phyloP scores from a whole-genome alignment of 306 rosid species.

The Adenanthera pavonina region DNA sequence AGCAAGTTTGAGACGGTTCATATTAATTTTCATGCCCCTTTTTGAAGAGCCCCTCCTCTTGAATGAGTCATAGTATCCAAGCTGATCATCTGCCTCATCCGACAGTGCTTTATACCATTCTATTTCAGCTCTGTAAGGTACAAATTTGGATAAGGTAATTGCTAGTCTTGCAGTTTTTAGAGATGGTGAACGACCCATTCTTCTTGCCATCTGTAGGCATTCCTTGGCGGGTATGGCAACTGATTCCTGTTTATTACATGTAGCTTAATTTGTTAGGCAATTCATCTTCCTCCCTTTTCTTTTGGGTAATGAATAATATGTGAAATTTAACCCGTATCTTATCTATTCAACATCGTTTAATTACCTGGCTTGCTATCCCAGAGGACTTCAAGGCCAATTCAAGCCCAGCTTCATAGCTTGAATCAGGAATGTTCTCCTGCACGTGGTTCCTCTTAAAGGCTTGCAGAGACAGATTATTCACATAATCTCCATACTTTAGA shows the following conservation, averaged over 20 bases:
- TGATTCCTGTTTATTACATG: slow-evolving; percentile 57
- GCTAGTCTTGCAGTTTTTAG: slow-evolving; percentile 67
- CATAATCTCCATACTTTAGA: slow-evolving; percentile 77
- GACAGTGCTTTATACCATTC: slow-evolving; percentile 80
- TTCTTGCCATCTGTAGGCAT: slow-evolving; percentile 69
- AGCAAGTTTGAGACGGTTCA: slow-evolving; percentile 69
- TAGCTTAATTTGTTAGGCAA: slow-evolving; percentile 24
- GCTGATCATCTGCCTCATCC: slow-evolving; percentile 59
- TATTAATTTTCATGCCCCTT: slow-evolving; percentile 56
- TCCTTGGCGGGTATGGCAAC: slow-evolving; percentile 52
- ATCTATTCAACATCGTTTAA: not conserved
- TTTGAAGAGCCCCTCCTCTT: slow-evolving; percentile 58
- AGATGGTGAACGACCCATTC: slow-evolving; percentile 66
- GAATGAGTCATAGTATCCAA: slow-evolving; percentile 83
- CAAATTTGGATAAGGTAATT: slow-evolving; percentile 56
- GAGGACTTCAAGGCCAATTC: slow-evolving; percentile 72
- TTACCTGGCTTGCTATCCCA: slow-evolving; percentile 71
- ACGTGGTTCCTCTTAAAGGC: slow-evolving; percentile 46
- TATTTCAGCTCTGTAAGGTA: slow-evolving; percentile 75
- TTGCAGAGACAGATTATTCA: slow-evolving; percentile 48
- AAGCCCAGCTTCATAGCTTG: slow-evolving; percentile 81
- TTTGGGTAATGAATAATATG: too few relatives aligned
- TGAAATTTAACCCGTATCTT: too few relatives aligned
- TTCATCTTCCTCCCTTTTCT: not conserved
- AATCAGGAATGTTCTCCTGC: slow-evolving; percentile 51